Evolutionary conservation across 208 protist species (phyloP).

Genomic region (Leptomonas pyrrhocoris): DNA sequence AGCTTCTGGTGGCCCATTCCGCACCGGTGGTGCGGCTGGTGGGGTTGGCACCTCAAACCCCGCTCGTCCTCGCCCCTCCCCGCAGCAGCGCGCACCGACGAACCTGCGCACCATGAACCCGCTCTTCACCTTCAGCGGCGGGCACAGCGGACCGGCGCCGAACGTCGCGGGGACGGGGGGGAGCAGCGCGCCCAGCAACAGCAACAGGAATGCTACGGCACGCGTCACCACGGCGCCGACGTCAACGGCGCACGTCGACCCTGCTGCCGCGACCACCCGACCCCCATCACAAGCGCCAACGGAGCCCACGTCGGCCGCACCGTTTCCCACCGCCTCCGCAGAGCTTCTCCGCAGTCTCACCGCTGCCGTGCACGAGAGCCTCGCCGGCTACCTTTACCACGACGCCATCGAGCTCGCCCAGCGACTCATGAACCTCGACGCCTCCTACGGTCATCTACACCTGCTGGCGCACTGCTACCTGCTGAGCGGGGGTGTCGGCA

Average conservation of each 20-base stretch:
- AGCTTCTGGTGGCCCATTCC: neutral
- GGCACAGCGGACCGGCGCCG: neutral
- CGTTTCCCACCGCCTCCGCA: slow-evolving; percentile 5
- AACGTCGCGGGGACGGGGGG: neutral
- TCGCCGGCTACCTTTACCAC: slow-evolving; percentile 59
- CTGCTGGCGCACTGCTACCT: slow-evolving; percentile 80
- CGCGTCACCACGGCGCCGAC: neutral
- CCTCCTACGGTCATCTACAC: slow-evolving; percentile 57
- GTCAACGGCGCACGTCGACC: neutral
- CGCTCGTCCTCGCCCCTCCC: neutral
- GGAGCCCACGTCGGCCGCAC: neutral
- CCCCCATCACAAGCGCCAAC: slow-evolving; percentile 15
- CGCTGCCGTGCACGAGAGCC: slow-evolving; percentile 57
- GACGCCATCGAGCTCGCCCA: slow-evolving; percentile 93
- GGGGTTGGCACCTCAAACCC: neutral
- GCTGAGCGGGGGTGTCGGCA: slow-evolving; percentile 47
- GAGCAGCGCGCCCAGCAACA: neutral
- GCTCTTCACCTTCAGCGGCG: slow-evolving; percentile 3
- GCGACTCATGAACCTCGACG: slow-evolving; percentile 68
- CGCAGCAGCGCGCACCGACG: neutral
- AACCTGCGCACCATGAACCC: neutral
- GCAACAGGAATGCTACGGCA: neutral
- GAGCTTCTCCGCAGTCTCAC: slow-evolving; percentile 31
- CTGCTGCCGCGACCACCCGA: slow-evolving; percentile 8
- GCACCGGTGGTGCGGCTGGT: neutral